A percentile compares a stretch with the other conserved stretches of the same genome.
Conservation (phyloP, 805 yeast species). For the Candida golubevii region DNA sequence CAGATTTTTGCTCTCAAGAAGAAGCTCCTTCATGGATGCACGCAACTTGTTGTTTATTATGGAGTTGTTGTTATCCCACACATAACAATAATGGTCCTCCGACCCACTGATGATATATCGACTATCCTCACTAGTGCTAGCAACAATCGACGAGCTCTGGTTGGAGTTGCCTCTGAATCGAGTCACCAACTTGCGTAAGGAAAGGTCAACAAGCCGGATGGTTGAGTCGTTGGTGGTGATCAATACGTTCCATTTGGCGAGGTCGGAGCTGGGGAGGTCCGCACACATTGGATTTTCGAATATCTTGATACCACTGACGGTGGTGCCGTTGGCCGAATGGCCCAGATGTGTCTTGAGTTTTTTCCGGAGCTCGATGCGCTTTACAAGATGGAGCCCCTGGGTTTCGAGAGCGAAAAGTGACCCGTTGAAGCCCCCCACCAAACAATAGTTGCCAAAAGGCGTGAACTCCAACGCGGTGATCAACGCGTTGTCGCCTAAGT, state of each 20-base stretch:
- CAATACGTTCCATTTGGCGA: conserved; percentile 33
- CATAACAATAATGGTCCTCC: conserved; percentile 82
- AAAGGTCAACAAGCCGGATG: conserved; percentile 59
- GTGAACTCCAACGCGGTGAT: conserved; percentile 75
- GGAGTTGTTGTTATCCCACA: conserved; percentile 59
- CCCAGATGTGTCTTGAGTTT: conserved; percentile 17
- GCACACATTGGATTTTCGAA: conserved; percentile 26
- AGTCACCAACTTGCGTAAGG: conserved; percentile 52
- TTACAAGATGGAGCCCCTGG: conserved; percentile 48
- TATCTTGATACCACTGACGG: conserved; percentile 72
- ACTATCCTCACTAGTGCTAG: conserved; percentile 55
- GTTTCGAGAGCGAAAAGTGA: conserved; percentile 58
- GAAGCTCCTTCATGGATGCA: conserved; percentile 31
- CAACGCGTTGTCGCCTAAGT: conserved; percentile 56
- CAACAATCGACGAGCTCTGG: conserved; percentile 66
- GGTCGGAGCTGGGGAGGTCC: conserved; percentile 2
- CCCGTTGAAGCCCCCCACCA: conserved; percentile 81
- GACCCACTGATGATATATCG: conserved; percentile 69
- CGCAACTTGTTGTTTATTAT: conserved; percentile 38
- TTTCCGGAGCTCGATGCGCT: conserved; percentile 30
- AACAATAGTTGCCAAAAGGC: conserved; percentile 55
- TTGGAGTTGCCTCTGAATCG: conserved; percentile 73
- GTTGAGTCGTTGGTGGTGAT: conserved; percentile 82
- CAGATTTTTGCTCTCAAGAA: conserved; percentile 32
- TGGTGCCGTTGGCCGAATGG: conserved; percentile 31